Evolutionary conservation across 495 filamentous ascomycete genomes (phyloP), one percentile per base, ranked within the genome.

Genomic region (Parathielavia hyrcaniae): DNA sequence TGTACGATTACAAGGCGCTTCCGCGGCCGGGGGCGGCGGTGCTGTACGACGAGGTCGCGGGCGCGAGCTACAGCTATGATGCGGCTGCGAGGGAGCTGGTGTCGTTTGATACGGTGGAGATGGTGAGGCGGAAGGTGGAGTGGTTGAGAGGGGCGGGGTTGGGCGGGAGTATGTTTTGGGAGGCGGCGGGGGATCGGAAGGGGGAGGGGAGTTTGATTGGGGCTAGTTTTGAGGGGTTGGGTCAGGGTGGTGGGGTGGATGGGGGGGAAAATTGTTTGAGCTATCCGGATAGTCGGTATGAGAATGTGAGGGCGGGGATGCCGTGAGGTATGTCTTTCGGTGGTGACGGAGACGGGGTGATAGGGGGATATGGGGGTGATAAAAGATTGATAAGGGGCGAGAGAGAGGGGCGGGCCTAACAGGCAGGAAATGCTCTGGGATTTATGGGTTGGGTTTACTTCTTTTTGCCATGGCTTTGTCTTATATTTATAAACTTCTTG

Each of bases 151-250:
- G 72, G 40, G 74, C 76, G 57, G 80, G 81, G 1, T 75, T 96
- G 4, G 90, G 83, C 1, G 90, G 91, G 22, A 82, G 78, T 4
- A 95, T 96, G 89, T 96, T 88, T 81, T 97, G 91, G 90, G 91
- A 96, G 72, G 83, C 82, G 39, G 89, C 83, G 59, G 83, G 76
- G 13, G 91, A 96, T 71, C 82, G 80, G 65, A 73, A 48, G 1
- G 81, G 74, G 6, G 72, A 73, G n/a, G 79, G 77, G 43, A 86
- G 84, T 63, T 62, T 91, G 69, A 84, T 92, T 49, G 75, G 72
- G 9, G 78, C 78, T 5, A 81, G 83, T 0, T 70, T 47, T 38
- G 53, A 40, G 12, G 54, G 57, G 0, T 65, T 78, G 50, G 74
- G n/a, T n/a, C n/a, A n/a, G n/a, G n/a, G n/a, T n/a, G n/a, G 75